phyloP scores from a whole-genome alignment of 441 rosid species.

The Pelargonium cotyledonis region DNA sequence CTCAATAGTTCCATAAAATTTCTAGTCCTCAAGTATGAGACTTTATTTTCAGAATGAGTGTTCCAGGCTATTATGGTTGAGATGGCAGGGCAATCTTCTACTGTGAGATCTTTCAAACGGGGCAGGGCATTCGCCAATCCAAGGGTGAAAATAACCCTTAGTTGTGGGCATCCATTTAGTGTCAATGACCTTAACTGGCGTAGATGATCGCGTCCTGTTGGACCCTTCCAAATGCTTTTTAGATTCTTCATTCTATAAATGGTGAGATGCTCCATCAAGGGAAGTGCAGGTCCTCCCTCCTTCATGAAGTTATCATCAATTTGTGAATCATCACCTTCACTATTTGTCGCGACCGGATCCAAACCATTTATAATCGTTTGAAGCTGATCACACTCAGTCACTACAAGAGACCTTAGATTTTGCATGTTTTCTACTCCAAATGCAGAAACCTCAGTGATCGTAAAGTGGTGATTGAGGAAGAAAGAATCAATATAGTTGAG shows the following conservation, averaged over 20 bases:
- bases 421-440: neutral
- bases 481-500: neutral
- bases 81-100: neutral
- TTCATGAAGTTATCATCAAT: too few relatives aligned
- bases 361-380: neutral
- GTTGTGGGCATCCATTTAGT: neutral
- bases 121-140: neutral
- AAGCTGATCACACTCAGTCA: neutral
- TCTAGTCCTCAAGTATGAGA: neutral
- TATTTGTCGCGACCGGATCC: neutral
- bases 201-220: neutral
- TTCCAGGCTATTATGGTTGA: neutral
- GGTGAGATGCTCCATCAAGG: neutral
- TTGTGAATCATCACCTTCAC: too few relatives aligned
- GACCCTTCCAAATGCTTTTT: neutral
- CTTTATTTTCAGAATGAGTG: neutral
- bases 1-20: neutral
- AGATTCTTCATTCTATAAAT: conserved; percentile 2
- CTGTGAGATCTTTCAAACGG: neutral
- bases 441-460: neutral
- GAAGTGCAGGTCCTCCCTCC: neutral
- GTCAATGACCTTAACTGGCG: neutral
- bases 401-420: neutral
- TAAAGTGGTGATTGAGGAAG: conserved; percentile 5
- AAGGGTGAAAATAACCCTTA: neutral